phyloP scores from a whole-genome alignment of 169 alveolate genomes.

The Eimeria sp. region DNA sequence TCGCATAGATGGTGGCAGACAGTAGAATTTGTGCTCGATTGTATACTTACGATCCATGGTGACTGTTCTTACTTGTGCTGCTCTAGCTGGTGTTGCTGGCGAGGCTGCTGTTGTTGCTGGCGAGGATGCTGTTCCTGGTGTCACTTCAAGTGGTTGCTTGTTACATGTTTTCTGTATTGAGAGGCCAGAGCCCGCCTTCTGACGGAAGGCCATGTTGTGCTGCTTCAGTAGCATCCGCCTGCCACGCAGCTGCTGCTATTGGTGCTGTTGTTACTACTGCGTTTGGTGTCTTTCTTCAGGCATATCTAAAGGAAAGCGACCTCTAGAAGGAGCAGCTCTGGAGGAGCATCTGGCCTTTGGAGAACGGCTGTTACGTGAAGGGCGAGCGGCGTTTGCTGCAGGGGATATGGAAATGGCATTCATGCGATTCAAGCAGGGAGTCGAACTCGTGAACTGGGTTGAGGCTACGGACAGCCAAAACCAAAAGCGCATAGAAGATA shows the following conservation, averaged over 20 bases:
- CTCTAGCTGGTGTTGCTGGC: neutral
- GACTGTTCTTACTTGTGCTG: neutral
- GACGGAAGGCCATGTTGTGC: neutral
- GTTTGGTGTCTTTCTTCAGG: conserved; percentile 8
- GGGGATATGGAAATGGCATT: conserved; percentile 3
- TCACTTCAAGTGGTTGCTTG: no score
- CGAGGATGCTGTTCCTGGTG: neutral
- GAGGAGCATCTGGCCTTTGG: conserved; percentile 78
- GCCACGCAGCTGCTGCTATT: neutral
- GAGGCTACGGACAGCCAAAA: conserved; percentile 13
- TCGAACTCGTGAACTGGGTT: conserved; percentile 76
- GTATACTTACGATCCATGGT: no score
- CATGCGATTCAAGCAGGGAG: conserved; percentile 77
- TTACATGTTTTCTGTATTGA: no score
- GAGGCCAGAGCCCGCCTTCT: no score
- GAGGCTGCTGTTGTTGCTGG: neutral
- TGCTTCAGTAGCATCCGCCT: neutral
- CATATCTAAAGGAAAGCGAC: conserved; percentile 74
- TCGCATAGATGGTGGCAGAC: no score
- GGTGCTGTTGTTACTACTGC: neutral
- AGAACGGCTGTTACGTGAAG: conserved; percentile 65
- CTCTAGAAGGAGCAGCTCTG: conserved; percentile 51
- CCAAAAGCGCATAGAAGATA: conserved; percentile 27
- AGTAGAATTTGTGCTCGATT: no score
- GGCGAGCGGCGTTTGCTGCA: conserved; percentile 65